Evolutionary conservation across 208 protist species (phyloP), one percentile per base, ranked within the genome.

Genomic region (Naegleria gruberi): DNA sequence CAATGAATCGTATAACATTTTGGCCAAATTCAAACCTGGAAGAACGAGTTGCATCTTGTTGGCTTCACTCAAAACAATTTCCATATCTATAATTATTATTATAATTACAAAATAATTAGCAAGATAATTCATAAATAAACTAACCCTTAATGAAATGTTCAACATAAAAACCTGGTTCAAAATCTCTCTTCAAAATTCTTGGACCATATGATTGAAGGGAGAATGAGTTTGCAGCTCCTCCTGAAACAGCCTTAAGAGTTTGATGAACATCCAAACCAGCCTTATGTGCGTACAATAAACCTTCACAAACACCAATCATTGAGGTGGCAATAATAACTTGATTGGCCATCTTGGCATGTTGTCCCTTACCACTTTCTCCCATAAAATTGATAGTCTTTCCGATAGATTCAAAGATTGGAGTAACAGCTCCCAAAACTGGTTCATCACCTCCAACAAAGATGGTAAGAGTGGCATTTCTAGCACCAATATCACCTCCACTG

Each of bases 341-440:
- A 90, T 99, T 99, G 23, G 95, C 95, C 85, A 96, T 96, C 92
- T 99, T 99, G 91, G 96, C 98, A 90, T 98, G 96, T 95, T 99
- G 97, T 26, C 97, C 97, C 4, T 94, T 94, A 0, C 97, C 97
- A 42, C 93, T 91, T 82, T 90, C 94, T 30, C 97, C 97, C 92
- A 97, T 94, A 92, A 96, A 95, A 37, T 95, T 97, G 85, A 97
- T 94, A 57, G 87, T 95, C 91, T 94, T 97, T 17, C 96, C 96
- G 89, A 97, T 94, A 46, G 93, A 95, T 43, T 92, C 91, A 89
- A 98, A 93, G 89, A 97, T 93, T 23, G 95, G 95, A 92, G 93
- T 89, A 74, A 96, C 94, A 77, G 55, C 85, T 85, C 92, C 92
- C 10, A 98, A 91, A 42, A 94, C 94, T 81, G 88, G 93, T 12